A percentile compares a stretch with the other conserved stretches of the same genome.
These are phyloP conservation scores for Sordariomycetes sp. DNA, from an alignment of 2,329 filamentous ascomycete species.

Conservation along the genomic window DNA sequence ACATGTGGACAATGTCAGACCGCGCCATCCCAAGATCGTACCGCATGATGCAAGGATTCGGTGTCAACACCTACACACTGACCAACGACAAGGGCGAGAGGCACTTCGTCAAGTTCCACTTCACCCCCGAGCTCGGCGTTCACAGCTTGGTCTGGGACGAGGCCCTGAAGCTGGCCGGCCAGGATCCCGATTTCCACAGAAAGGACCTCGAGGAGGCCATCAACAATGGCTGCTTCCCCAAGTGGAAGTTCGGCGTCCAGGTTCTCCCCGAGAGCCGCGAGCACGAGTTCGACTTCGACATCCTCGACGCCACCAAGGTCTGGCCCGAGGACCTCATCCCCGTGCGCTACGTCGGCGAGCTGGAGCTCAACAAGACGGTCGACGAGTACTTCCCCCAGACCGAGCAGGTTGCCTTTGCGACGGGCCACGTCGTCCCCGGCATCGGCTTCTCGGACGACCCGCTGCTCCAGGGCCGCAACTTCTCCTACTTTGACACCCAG, in stretches of 20 bases:
- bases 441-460: conserved; percentile 73
- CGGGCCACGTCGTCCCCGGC: conserved; percentile 68
- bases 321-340: conserved; percentile 76
- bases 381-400: conserved; percentile 79
- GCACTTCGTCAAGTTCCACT: conserved; percentile 71
- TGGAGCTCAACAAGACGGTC: conserved; percentile 71
- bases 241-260: conserved; percentile 80
- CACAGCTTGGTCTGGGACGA: conserved; percentile 75
- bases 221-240: conserved; percentile 58
- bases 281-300: conserved; percentile 76
- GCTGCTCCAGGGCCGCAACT: conserved; percentile 64
- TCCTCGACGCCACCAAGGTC: conserved; percentile 76
- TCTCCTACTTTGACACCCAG: conserved; percentile 59
- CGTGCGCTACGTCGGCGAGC: conserved; percentile 66
- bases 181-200: conserved; percentile 75
- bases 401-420: conserved; percentile 78
- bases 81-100: conserved; percentile 59
- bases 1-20: conserved; percentile 59
- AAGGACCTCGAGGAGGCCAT: conserved; percentile 70
- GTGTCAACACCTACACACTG: conserved; percentile 70
- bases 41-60: conserved; percentile 82
- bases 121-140: conserved; percentile 64
- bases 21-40: conserved; percentile 63
- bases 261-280: conserved; percentile 61
- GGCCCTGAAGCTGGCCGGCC: conserved; percentile 62